Conservation (phyloP, 768 basidiomycete genomes). For the Serendipita sp. region DNA sequence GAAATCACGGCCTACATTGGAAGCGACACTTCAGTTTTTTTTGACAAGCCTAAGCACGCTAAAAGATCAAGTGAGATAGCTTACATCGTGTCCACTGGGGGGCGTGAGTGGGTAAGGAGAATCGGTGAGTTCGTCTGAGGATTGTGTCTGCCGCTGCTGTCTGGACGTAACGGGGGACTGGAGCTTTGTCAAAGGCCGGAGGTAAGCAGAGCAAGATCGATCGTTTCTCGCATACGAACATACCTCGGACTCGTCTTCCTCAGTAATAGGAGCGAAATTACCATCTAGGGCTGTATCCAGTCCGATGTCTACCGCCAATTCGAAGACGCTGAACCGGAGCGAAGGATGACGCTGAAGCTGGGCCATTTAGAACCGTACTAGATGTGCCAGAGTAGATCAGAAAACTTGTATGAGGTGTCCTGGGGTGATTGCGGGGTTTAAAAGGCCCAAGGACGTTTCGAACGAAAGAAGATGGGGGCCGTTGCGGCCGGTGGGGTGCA, state of each 20-base stretch:
- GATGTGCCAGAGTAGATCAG: too few species aligned
- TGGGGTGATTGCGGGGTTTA: too few species aligned
- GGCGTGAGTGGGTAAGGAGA: not conserved
- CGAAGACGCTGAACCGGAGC: conserved; percentile 4
- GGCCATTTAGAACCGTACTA: not conserved
- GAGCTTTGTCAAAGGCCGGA: too few species aligned
- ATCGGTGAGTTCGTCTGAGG: conserved; percentile 1
- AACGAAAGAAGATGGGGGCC: too few species aligned
- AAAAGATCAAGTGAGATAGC: not conserved
- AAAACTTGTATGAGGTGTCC: too few species aligned
- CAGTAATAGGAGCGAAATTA: not conserved
- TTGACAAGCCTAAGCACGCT: not conserved
- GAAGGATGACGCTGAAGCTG: not conserved
- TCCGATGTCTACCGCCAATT: not conserved
- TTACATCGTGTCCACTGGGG: not conserved
- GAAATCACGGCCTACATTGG: not conserved
- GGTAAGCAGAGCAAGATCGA: not conserved
- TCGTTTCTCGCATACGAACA: not conserved
- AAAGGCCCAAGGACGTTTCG: too few species aligned
- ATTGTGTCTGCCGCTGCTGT: conserved; percentile 3
- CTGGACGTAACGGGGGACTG: too few species aligned
- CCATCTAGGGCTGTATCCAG: conserved; percentile 1
- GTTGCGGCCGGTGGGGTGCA: too few species aligned
- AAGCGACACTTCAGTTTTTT: not conserved
- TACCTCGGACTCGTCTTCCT: conserved; percentile 4